phyloP scores from a whole-genome alignment of 352 stramenopile species.

The Plasmopara viticola region DNA sequence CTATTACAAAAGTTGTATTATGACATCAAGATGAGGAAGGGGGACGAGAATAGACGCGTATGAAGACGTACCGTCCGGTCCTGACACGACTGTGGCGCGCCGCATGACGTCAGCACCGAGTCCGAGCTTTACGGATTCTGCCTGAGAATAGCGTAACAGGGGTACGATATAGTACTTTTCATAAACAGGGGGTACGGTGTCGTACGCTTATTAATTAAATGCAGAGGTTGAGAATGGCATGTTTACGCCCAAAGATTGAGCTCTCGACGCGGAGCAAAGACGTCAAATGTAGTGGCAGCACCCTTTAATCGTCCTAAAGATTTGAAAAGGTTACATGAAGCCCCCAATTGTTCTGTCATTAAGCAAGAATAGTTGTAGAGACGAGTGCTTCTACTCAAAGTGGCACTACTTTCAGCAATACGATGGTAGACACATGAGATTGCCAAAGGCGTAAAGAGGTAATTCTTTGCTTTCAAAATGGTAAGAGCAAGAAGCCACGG shows the following conservation, averaged over 20 bases:
- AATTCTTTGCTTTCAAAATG: slow-evolving; percentile 13
- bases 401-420: neutral
- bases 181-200: slow-evolving; percentile 2
- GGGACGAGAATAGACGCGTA: neutral
- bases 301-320: neutral
- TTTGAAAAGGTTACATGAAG: slow-evolving; percentile 1
- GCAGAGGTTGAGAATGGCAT: slow-evolving; percentile 6
- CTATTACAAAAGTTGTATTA: slow-evolving; percentile 7
- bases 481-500: too few relatives aligned
- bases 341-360: slow-evolving; percentile 9
- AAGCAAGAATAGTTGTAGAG: slow-evolving; percentile 16
- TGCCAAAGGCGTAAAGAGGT: slow-evolving; percentile 12
- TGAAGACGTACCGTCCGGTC: slow-evolving; percentile 15
- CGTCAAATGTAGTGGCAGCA: neutral
- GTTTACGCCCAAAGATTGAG: slow-evolving; percentile 14
- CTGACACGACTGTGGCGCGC: slow-evolving; percentile 15
- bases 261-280: neutral
- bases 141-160: slow-evolving; percentile 15
- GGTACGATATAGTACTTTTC: neutral
- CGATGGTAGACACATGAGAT: slow-evolving; percentile 7
- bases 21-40: slow-evolving; percentile 1
- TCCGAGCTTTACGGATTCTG: slow-evolving; percentile 10
- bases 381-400: neutral
- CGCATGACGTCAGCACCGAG: slow-evolving; percentile 27
- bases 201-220: slow-evolving; percentile 1